A percentile compares a stretch with the other conserved stretches of the same genome.
These are phyloP conservation scores for Apiotrichum montevideense DNA, from an alignment of 1,284 basidiomycete genomes.

Conservation along the genomic window DNA sequence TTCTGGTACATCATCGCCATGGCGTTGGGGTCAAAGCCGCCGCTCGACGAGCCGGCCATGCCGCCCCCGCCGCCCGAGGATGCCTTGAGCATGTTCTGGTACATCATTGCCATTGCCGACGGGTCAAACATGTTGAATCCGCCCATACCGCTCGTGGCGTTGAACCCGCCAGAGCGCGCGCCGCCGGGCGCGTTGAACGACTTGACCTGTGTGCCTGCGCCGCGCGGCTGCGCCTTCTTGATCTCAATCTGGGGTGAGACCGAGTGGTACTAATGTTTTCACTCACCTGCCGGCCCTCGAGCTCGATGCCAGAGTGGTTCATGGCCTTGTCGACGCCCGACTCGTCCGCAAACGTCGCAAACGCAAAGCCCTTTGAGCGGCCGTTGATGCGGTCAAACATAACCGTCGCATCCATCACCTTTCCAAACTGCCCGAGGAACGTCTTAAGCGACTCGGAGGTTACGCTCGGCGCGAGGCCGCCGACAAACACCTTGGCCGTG, in stretches of 20 bases:
- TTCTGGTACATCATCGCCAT: constrained; percentile 54
- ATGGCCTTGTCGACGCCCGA: constrained; percentile 77
- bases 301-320: constrained; percentile 74
- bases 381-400: constrained; percentile 98
- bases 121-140: constrained; percentile 48
- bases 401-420: constrained; percentile 92
- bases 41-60: constrained; percentile 38
- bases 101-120: constrained; percentile 53
- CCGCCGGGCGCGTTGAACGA: constrained; percentile 38
- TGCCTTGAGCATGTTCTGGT: constrained; percentile 51
- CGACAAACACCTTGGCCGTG: constrained; percentile 90
- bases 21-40: constrained; percentile 50
- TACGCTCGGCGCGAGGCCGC: constrained; percentile 82
- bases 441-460: constrained; percentile 89
- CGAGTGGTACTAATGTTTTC: no score
- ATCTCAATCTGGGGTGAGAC: constrained; percentile 72
- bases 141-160: constrained; percentile 12
- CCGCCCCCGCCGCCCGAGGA: constrained; percentile 25
- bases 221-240: constrained; percentile 80
- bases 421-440: constrained; percentile 83
- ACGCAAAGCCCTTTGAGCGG: constrained; percentile 94
- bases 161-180: constrained; percentile 16
- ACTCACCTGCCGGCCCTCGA: constrained; percentile 83
- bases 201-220: constrained; percentile 38
- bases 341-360: constrained; percentile 86